Base-by-base conservation (phyloP, 805 yeast species). In the Suhomyces canberraensis region DNA sequence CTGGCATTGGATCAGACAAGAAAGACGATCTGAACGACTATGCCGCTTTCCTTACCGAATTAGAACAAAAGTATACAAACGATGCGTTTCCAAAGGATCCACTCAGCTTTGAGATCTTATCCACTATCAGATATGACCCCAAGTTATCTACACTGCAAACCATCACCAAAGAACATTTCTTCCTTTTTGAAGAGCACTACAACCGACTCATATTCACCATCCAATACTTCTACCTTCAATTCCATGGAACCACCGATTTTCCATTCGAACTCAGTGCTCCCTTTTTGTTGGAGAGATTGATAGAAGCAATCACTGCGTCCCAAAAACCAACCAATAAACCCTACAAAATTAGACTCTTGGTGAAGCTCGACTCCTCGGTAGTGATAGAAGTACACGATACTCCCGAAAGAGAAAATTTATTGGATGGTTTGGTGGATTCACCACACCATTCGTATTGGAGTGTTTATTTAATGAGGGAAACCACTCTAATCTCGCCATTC, bases 121-220 rank as follows among this genome's bases (percentile, higher is more conserved):
- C 89, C 26, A 80, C 95, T 2, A 71, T 88, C 25, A 66, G 96
- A 33, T 88, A 82, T 52, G 95, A 86, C 47, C 91, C 95, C 1
- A 46, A 54, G 8, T 55, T 84, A 11, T 14, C 33, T 15, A 51
- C 60, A n/a, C 41, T 42, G 7, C 54, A 51, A 3, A 48, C 56
- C 2, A 49, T 64, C 22, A 36, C 51, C 2, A 40, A 40, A 17
- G 51, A 48, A 22, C 61, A 61, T 44, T 87, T 85, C 59, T 79
- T 83, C 47, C 64, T 88, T 15, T 60, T 85, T 19, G 72, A 74
- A 11, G 77, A 78, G 40, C 96, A 88, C 60, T 64, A 71, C 31
- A 71, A 73, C 31, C 66, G 96, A 29, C 54, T 87, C 18, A 66
- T 71, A 31, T 70, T 72, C 41, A 61, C 86, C 0, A 50, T 82